Percentiles rank a stretch among this genome's conserved stretches.
Conservation (phyloP, 441 rosid species). For the Gossypium lobatum region DNA sequence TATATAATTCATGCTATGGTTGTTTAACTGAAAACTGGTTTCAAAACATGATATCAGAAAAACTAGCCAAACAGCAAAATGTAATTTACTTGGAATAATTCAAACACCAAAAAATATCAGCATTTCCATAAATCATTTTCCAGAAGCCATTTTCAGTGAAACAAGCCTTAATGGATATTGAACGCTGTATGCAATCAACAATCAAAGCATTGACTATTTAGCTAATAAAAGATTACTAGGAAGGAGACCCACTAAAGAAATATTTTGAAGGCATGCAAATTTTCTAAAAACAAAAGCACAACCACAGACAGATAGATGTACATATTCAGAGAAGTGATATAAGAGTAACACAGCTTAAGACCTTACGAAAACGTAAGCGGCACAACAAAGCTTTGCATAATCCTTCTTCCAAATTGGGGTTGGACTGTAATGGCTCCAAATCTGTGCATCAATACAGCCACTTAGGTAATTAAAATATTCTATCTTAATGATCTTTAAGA, state of each 20-base stretch:
- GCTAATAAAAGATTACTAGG: neutral
- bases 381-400: conserved; percentile 86
- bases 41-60: no score
- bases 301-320: conserved; percentile 18
- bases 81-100: no score
- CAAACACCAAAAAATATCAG: no score
- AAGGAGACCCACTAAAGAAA: conserved; percentile 2
- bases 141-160: no score
- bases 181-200: neutral
- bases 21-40: no score
- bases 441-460: conserved; percentile 44
- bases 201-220: neutral
- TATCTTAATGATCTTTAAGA: neutral
- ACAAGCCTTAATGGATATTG: neutral
- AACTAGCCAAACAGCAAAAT: no score
- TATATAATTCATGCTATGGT: no score
- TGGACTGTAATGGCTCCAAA: conserved; percentile 72
- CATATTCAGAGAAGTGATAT: conserved; percentile 16
- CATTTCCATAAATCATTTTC: no score
- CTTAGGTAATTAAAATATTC: neutral
- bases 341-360: conserved; percentile 60
- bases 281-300: conserved; percentile 4
- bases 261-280: neutral
- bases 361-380: conserved; percentile 99
- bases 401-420: conserved; percentile 73